Base-by-base conservation (phyloP, 192 early-diverging fungal species). In the Jimgerdemannia lactiflua region DNA sequence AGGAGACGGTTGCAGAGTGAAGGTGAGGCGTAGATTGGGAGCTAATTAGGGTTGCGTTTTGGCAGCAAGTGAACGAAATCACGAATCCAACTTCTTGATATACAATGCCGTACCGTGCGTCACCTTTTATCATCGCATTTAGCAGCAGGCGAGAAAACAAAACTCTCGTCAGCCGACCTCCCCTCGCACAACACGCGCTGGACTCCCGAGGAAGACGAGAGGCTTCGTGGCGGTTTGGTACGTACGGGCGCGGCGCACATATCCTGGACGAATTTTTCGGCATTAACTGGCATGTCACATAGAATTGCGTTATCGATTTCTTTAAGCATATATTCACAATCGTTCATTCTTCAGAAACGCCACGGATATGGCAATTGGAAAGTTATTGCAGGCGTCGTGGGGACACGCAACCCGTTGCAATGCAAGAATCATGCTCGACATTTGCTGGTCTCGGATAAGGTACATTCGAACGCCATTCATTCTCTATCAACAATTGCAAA, bases 371-470 rank as follows among this genome's bases (percentile, higher is more conserved):
- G 87, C 59, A 84, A 88, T 49, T 92, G 89, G 91, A 87, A 84
- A 64, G 70, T 76, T 6, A 84, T 90, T 43, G 80, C 88, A 14
- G 78, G 80, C 17, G 79, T 78, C 14, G 83, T 92, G 54, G 75
- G 78, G 7, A 88, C 86, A 6, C 75, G 89, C 14, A 91, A 85
- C 64, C 77, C 87, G 4, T 75, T 90, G 11, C 91, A 92, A 74
- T 85, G 88, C 69, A 91, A 90, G 66, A 91, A 90, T 20, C 88
- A 89, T 73, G 88, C 86, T 39, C 82, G 90, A 65, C 88, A 90
- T 72, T 70, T 89, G 40, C 72, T 82, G 3, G 67, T 82, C 42
- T 88, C 85, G 43, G 78, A 85, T 14, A 81, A 79, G 71, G 49
- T 59, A 14, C 6, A 14, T 59, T 59, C 14, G 49, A 14, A 14